Evolutionary conservation across 352 stramenopile genomes (phyloP).

Genomic region (Elongisporangium senticosum): DNA sequence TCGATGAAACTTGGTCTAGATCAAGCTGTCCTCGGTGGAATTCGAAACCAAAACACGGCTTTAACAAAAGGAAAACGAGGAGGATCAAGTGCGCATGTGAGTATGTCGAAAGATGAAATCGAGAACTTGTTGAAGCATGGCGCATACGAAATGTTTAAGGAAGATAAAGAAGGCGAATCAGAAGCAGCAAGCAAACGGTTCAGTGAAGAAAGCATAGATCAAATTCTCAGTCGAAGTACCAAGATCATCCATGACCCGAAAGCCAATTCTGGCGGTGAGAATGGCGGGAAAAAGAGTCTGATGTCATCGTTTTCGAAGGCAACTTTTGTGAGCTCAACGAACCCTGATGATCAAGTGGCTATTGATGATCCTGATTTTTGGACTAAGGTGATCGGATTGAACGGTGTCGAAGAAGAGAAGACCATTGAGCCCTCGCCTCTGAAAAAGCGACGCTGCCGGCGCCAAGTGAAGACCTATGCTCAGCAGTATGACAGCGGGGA

Average conservation of each 20-base stretch:
- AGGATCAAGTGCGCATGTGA: neutral
- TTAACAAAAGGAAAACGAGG: slow-evolving; percentile 25
- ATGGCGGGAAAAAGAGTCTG: slow-evolving; percentile 51
- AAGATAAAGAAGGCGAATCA: slow-evolving; percentile 84
- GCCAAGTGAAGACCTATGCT: slow-evolving; percentile 71
- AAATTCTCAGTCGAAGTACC: slow-evolving; percentile 92
- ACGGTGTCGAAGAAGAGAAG: slow-evolving; percentile 61
- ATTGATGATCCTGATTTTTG: slow-evolving; percentile 94
- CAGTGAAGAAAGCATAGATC: slow-evolving; percentile 97
- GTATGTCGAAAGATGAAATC: slow-evolving; percentile 87
- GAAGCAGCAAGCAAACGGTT: slow-evolving; percentile 95
- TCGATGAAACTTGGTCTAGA: slow-evolving; percentile 91
- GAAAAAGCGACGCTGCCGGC: slow-evolving; percentile 63
- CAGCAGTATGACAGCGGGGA: slow-evolving; percentile 59
- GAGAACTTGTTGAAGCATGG: slow-evolving; percentile 91
- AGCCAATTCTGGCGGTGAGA: slow-evolving; percentile 23
- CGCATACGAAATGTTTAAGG: slow-evolving; percentile 93
- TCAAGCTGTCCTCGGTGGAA: slow-evolving; percentile 87
- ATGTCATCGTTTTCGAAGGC: slow-evolving; percentile 92
- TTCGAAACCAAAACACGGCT: slow-evolving; percentile 54
- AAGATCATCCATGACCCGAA: slow-evolving; percentile 86
- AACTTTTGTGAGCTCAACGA: slow-evolving; percentile 87
- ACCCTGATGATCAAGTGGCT: slow-evolving; percentile 84
- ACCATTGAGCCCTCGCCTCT: slow-evolving; percentile 60
- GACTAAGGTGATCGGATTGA: slow-evolving; percentile 90